Base-by-base conservation (phyloP, 2,329 filamentous ascomycete species). In the Tolypocladium ophioglossoides region DNA sequence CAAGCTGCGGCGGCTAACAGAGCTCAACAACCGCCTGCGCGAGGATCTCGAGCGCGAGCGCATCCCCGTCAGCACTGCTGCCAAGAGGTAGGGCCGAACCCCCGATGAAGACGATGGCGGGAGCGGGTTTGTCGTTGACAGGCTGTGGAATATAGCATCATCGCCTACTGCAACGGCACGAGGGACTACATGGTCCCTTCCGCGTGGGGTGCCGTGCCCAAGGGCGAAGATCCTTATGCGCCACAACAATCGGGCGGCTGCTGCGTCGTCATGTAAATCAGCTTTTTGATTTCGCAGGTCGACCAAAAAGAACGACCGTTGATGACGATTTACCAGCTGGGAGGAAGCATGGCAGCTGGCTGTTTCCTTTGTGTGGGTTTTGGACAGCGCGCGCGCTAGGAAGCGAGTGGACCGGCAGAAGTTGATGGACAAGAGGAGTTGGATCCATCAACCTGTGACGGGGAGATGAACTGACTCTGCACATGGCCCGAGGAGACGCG, bases 101-200 rank as follows among this genome's bases (percentile, higher is more conserved):
- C 44, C 27, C 24, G 8, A 18, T 8, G 41, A 27, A 27, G 41
- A 3, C 27, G 10, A 11, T 32, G 16, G 9, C 18, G 41, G 24
- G 18, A 8, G 18, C 18, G n/a, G 16, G 30, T 18, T 11, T 20
- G 44, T 34, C 16, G 11, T 54, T 57, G 49, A 57, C 46, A 14
- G 49, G 50, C n/a, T 34, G 38, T 16, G n/a, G 55, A 52, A 34
- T 56, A 60, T 68, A 99, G 94, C 72, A 88, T 97, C 71, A 97
- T 97, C 71, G 89, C 90, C 64, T 97, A 97, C 77, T 97, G 92
- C 75, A 95, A 95, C 74, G 91, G 89, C 73, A 96, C 94, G 64
- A 88, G 92, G 73, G 94, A 99, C 72, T 97, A 95, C 78, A 97
- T 99, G 94, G 91, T 97, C 53, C 91, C 91, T 52, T 95, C 91